Evolutionary conservation across 1,139 yeast genomes (phyloP), one percentile per base, ranked within the genome.

Genomic region (Insectozyma bohioensis): DNA sequence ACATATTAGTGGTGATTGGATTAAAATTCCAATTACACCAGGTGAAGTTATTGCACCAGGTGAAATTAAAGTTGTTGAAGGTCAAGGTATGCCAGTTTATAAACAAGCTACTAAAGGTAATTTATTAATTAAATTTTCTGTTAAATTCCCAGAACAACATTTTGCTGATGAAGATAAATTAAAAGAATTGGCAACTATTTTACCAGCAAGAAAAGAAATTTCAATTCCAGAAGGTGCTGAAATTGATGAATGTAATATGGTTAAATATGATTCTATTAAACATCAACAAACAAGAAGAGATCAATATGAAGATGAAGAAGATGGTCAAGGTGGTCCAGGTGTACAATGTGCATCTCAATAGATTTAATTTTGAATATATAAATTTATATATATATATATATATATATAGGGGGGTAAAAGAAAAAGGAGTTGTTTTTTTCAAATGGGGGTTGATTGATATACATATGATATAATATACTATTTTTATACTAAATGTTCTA

Each of bases 41-140:
- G 98, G 98, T 59, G 97, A 90, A 67, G 88, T 90, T 41, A 85
- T 94, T 45, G 56, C 90, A 25, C 97, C 97, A 38, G 95, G 87
- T 44, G 61, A 72, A 27, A 67, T 82, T 50, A 88, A 87, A 67
- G 87, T 87, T 36, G 68, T 92, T 47, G 94, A 85, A 51, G 86
- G 82, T 51, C 90, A 90, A 67, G 99, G 99, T 81, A 92, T 92
- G 98, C 94, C 94, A 56, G 63, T 84, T 50, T 78, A 70, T 57
- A 81, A 84, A 68, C 78, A 75, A 53, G 86, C 90, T 51, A 85
- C 86, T 37, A 68, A 63, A 51, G 94, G 94, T 67, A 75, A 82
- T 58, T 72, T 84, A 58, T 76, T 82, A 47, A 65, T 84, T 47
- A 80, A 80, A 56, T 84, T 84, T 61, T 70, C 71, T 39, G 71